Conservation (phyloP, 2,329 filamentous ascomycete species). For the Xylaria sp. region DNA sequence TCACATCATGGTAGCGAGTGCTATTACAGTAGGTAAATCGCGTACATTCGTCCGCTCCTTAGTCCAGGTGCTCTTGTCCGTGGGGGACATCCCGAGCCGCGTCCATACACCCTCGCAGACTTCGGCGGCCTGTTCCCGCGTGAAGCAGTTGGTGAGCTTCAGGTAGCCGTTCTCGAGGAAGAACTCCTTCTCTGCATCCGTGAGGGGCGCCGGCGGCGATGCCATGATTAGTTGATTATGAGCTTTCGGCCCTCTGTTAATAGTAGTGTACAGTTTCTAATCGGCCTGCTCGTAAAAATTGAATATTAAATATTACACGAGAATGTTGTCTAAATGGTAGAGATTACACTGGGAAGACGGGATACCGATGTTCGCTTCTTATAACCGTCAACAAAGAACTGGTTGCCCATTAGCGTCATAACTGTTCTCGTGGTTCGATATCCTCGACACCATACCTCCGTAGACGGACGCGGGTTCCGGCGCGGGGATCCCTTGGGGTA, state of each 20-base stretch:
- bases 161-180: slow-evolving; percentile 68
- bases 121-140: slow-evolving; percentile 47
- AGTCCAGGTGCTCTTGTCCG: slow-evolving; percentile 74
- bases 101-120: slow-evolving; percentile 67
- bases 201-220: slow-evolving; percentile 46
- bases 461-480: slow-evolving; percentile 23
- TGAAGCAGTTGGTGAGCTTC: slow-evolving; percentile 61
- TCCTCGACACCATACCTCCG: slow-evolving; percentile 12
- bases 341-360: background rate
- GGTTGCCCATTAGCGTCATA: slow-evolving; percentile 9
- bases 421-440: slow-evolving; percentile 15
- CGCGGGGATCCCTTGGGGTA: slow-evolving; percentile 33
- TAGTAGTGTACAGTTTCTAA: slow-evolving; percentile 1
- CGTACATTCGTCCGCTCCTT: slow-evolving; percentile 66
- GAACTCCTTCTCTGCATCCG: slow-evolving; percentile 52
- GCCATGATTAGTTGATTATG: slow-evolving; percentile 39
- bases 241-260: background rate
- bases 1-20: background rate
- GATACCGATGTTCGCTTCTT: background rate
- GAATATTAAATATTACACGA: background rate
- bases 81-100: slow-evolving; percentile 71
- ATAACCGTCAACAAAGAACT: background rate
- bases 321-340: background rate
- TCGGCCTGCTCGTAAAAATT: background rate
- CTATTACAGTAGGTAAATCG: background rate